phyloP scores from a whole-genome alignment of 306 rosid genomes.

The Vigna radiata region DNA sequence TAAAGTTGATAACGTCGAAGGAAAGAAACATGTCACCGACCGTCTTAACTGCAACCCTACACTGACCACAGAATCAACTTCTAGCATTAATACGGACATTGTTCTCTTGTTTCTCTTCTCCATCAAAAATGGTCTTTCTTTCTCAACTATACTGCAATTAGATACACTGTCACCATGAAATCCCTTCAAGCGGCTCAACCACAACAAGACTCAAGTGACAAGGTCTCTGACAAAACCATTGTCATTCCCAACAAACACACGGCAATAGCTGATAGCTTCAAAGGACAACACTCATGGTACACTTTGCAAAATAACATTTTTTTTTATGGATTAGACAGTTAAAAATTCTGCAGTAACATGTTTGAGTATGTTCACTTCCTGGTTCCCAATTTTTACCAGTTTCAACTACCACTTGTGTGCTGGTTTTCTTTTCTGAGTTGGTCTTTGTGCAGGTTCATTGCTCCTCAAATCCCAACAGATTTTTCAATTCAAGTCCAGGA shows the following conservation, averaged over 20 bases:
- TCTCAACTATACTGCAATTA: constrained; percentile 45
- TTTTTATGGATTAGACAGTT: constrained; percentile 18
- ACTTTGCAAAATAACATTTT: not conserved
- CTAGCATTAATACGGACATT: constrained; percentile 63
- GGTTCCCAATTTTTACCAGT: constrained; percentile 19
- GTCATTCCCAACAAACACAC: constrained; percentile 65
- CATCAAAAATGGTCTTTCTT: constrained; percentile 30
- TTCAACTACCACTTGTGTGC: constrained; percentile 2
- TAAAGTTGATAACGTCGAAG: constrained; percentile 28
- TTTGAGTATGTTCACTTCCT: constrained; percentile 15
- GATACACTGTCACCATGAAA: constrained; percentile 54
- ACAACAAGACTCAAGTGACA: constrained; percentile 50
- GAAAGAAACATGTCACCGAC: constrained; percentile 56
- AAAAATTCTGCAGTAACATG: not conserved
- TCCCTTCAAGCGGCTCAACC: constrained; percentile 43
- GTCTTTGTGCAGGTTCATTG: constrained; percentile 69
- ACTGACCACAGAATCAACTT: constrained; percentile 74
- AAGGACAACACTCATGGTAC: constrained; percentile 71
- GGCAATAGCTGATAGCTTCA: constrained; percentile 59
- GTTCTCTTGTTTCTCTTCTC: constrained; percentile 36
- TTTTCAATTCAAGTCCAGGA: constrained; percentile 74
- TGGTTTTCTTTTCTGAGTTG: constrained; percentile 28
- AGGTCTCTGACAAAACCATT: constrained; percentile 63
- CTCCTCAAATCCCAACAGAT: constrained; percentile 86
- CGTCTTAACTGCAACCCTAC: constrained; percentile 46